Percentiles rank a stretch among this genome's conserved stretches.
phyloP scores from a whole-genome alignment of 176 grass and related monocot species.

The Musa schizocarpa region DNA sequence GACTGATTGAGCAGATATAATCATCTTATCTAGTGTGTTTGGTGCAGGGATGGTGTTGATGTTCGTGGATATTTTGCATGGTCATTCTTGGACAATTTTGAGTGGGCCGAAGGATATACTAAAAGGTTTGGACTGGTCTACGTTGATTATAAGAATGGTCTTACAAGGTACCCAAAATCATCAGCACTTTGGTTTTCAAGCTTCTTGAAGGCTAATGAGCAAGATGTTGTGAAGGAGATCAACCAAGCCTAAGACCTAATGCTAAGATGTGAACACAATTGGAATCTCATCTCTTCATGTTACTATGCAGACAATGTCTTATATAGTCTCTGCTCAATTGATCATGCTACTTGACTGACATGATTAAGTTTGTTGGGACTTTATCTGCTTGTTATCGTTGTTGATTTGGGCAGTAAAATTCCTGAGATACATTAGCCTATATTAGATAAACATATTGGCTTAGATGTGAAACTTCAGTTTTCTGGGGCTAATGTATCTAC shows the following conservation, averaged over 20 bases:
- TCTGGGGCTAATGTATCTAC: too few relatives aligned
- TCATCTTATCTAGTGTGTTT: constrained; percentile 1
- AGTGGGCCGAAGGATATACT: constrained; percentile 79
- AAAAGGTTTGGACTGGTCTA: constrained; percentile 71
- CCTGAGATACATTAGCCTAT: too few relatives aligned
- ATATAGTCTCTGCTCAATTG: too few relatives aligned
- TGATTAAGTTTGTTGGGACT: too few relatives aligned
- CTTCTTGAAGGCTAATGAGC: constrained; percentile 37
- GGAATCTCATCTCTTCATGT: too few relatives aligned
- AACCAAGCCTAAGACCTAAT: constrained; percentile 20
- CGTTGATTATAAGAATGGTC: constrained; percentile 71
- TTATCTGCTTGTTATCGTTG: too few relatives aligned
- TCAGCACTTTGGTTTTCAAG: constrained; percentile 56
- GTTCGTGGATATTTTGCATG: constrained; percentile 67
- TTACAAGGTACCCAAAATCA: constrained; percentile 54
- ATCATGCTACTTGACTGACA: too few relatives aligned
- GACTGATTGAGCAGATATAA: neutral
- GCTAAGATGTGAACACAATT: constrained; percentile 2
- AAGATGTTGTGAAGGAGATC: constrained; percentile 13
- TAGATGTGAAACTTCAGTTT: too few relatives aligned
- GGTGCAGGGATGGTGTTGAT: constrained; percentile 57
- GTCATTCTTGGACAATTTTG: constrained; percentile 61
- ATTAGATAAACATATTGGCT: too few relatives aligned
- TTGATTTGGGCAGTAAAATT: too few relatives aligned
- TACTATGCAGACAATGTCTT: too few relatives aligned